Evolutionary conservation across 306 rosid species (phyloP), one percentile per base, ranked within the genome.

Genomic region (Rosa multiflora): DNA sequence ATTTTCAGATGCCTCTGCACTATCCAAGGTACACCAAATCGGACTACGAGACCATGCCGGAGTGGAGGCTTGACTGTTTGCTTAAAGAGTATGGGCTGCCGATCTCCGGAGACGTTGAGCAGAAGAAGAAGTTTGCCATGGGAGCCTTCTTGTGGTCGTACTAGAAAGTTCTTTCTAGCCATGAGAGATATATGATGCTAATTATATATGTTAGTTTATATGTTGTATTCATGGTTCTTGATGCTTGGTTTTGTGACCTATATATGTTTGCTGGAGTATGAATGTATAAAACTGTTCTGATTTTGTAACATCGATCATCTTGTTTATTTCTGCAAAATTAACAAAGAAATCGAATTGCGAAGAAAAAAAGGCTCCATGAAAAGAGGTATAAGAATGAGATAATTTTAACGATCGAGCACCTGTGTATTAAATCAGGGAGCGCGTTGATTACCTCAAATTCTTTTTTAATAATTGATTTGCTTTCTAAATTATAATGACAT

Each of bases 41-140:
- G 37, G 94, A 90, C 73, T 88, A 90, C 56, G 91, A 90, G 82
- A 71, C 77, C 82, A 88, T 90, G 92, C 91, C 91, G 37, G 94
- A 88, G 84, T 88, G 94, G 89, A 88, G 83, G 87, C 71, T 88
- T 12, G 94, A 90, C 43, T 90, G 88, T 35, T 87, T 90, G 86
- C 92, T 90, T 43, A 78, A 64, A 70, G 80, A 90, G 83, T 90
- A 90, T 67, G 94, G 94, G 6, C 83, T 90, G 9, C 92, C 89
- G 17, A 67, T 85, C 76, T 37, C 76, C 17, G 91, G 88, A 0
- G 89, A 87, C 78, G 72, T 87, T 77, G 76, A 81, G 0, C 88
- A 87, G 1, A 90, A 85, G 88, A 83, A 92, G 78, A 77, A 82
- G 64, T 85, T 87, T 76, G 92, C 91, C 59, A 85, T 90, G 63